Conservation (phyloP, 2,329 filamentous ascomycete species). For the Fusarium nanum region DNA sequence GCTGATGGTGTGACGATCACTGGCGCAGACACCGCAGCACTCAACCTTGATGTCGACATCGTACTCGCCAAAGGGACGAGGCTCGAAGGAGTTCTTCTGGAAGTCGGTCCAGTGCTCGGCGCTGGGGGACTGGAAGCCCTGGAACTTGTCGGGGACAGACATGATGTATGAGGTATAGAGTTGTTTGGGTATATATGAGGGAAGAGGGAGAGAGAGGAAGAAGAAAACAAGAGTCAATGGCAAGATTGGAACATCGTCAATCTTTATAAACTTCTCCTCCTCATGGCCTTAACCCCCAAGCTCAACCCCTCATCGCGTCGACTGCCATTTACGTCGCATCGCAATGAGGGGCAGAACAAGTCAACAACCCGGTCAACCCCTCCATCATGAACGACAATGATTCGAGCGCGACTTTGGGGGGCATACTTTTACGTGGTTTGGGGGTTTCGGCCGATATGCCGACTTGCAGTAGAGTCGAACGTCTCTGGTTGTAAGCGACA, state of each 20-base stretch:
- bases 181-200: not conserved
- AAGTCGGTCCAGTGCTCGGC: constrained; percentile 68
- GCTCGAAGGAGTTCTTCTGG: constrained; percentile 79
- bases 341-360: constrained; percentile 32
- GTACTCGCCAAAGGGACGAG: constrained; percentile 87
- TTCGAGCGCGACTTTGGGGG: constrained; percentile 33
- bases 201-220: constrained; percentile 11
- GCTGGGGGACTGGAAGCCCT: constrained; percentile 69
- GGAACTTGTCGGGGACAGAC: constrained; percentile 70
- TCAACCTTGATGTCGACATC: constrained; percentile 91
- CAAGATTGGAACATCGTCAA: not conserved
- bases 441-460: constrained; percentile 36
- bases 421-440: constrained; percentile 30
- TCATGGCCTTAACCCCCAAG: constrained; percentile 34
- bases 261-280: constrained; percentile 33
- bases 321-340: constrained; percentile 15
- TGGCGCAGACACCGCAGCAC: constrained; percentile 80
- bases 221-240: constrained; percentile 14
- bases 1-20: constrained; percentile 76
- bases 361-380: constrained; percentile 2
- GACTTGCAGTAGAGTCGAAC: constrained; percentile 15
- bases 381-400: constrained; percentile 24
- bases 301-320: constrained; percentile 30
- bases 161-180: constrained; percentile 48
- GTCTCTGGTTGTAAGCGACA: constrained; percentile 7